These are phyloP conservation scores for Colletotrichum phormii DNA, from an alignment of 2,329 filamentous ascomycete species.

Conservation along the genomic window DNA sequence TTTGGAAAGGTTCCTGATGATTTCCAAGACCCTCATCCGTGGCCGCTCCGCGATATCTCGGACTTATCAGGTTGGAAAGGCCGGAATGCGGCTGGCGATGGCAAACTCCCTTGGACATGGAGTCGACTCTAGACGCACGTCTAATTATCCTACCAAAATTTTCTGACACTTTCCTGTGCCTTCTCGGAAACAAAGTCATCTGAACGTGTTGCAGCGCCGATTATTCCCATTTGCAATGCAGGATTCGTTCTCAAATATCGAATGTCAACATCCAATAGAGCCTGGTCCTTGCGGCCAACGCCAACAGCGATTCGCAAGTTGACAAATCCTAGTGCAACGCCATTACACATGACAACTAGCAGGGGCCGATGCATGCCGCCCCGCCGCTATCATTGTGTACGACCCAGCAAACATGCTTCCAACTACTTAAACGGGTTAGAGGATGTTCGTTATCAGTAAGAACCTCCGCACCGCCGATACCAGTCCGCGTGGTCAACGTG, in stretches of 20 bases:
- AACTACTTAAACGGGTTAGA: not conserved
- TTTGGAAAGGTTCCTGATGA: slow-evolving; percentile 36
- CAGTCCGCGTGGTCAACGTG: not conserved
- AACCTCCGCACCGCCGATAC: not conserved
- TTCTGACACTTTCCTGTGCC: not conserved
- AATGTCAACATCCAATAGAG: not conserved
- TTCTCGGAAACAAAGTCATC: not conserved
- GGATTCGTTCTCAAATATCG: not conserved
- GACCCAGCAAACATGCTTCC: not conserved
- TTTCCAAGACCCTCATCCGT: slow-evolving; percentile 39
- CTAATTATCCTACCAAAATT: not conserved
- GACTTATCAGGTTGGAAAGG: slow-evolving; percentile 39
- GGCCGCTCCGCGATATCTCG: slow-evolving; percentile 37
- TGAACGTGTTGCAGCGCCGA: no score
- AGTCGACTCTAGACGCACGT: slow-evolving; percentile 21
- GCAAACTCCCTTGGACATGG: slow-evolving; percentile 41
- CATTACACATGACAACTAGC: not conserved
- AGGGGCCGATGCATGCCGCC: not conserved
- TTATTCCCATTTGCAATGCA: not conserved
- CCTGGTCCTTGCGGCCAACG: not conserved
- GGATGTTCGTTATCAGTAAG: not conserved
- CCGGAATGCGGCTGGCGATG: slow-evolving; percentile 32
- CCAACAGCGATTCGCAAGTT: not conserved
- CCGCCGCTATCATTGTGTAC: not conserved
- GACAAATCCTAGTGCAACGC: not conserved